Base-by-base conservation (phyloP, 768 basidiomycete species). In the Boletellus emodensis region DNA sequence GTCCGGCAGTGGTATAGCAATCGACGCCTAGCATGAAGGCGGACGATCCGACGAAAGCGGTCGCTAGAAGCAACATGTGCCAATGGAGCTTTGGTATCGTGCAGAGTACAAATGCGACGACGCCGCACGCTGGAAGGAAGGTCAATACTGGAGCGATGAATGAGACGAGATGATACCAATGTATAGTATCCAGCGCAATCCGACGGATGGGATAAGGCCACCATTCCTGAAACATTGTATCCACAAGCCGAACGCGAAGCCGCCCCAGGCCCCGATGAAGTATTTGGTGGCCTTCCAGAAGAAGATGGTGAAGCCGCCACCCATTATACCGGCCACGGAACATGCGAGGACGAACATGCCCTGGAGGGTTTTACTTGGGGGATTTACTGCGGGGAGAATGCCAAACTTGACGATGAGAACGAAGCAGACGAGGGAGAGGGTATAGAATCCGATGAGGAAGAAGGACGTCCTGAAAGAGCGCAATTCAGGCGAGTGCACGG, bases 21-120 rank as follows among this genome's bases (percentile, higher is more conserved):
- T 97, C 94, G 35, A 96, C 83, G 17, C 95, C 95, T 13, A 97
- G 75, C 49, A 94, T 91, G 67, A 96, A 87, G 1, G 92, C 86
- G 17, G 87, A 87, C 22, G 94, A 85, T 7, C 94, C 94, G 56
- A 96, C 91, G 59, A 90, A 79, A 40, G 93, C 87, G 36, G 94
- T 95, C 51, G 90, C 85, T 46, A 88, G 71, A 59, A 97, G 83
- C 48, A 96, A 72, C 62, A 93, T 75, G 66, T 92, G 87, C 71
- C 90, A 90, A 68, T 94, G 90, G 57, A 90, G 75, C 72, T 82
- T 88, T 52, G 88, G 87, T 58, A 93, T 82, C 22, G 94, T 90
- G 67, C 88, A 88, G 39, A 89, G 70, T 32, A 88, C 78, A 66
- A 97, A 94, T 44, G 88, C 86, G 46, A 84, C 72, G 34, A 88